Conservation (phyloP, 306 rosid genomes). For the Carpinus fangiana region DNA sequence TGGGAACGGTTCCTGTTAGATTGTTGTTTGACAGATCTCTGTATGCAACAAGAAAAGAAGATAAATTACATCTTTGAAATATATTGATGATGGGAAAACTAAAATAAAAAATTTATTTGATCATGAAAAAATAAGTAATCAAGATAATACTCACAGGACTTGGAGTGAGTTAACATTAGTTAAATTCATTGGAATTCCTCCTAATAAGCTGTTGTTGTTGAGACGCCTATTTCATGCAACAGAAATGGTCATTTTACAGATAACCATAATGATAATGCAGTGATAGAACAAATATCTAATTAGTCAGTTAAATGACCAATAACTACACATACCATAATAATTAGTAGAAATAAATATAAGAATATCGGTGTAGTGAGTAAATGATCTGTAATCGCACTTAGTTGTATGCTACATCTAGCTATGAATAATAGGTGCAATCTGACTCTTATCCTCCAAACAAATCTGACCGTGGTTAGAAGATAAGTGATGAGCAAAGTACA, state of each 20-base stretch:
- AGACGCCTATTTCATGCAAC: slow-evolving; percentile 75
- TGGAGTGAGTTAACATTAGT: slow-evolving; percentile 58
- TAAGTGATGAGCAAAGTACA: neutral
- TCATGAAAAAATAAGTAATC: slow-evolving; percentile 16
- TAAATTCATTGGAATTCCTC: slow-evolving; percentile 59
- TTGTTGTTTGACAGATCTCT: slow-evolving; percentile 88
- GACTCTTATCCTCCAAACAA: neutral
- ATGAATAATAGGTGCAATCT: neutral
- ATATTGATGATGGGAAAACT: slow-evolving; percentile 14
- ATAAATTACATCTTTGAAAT: slow-evolving; percentile 29
- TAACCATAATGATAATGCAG: slow-evolving; percentile 19
- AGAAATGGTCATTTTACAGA: slow-evolving; percentile 37
- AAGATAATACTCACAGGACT: slow-evolving; percentile 81
- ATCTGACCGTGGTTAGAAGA: neutral
- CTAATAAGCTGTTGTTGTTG: slow-evolving; percentile 79
- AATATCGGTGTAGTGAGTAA: neutral
- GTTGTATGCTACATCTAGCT: neutral
- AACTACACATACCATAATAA: neutral
- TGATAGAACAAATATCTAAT: slow-evolving; percentile 21
- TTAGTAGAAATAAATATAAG: neutral
- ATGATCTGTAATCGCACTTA: neutral
- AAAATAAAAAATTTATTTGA: slow-evolving; percentile 1
- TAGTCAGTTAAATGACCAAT: neutral
- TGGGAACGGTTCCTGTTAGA: slow-evolving; percentile 59
- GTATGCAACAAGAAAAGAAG: slow-evolving; percentile 32